phyloP scores from a whole-genome alignment of 2,329 filamentous ascomycete genomes.

The Alternaria ethzedia region DNA sequence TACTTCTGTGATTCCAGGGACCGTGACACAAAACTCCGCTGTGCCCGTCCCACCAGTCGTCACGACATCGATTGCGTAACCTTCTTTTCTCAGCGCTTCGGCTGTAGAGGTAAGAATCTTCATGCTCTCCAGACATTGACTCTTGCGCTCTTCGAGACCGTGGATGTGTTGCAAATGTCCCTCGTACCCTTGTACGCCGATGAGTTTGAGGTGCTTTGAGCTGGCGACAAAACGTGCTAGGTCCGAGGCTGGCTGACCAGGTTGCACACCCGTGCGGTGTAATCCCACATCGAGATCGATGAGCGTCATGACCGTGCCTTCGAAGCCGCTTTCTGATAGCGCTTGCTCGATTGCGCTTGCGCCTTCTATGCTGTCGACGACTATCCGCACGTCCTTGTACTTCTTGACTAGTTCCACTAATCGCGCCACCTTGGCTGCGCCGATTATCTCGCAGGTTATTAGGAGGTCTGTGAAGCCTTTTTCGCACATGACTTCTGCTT shows the following conservation, averaged over 20 bases:
- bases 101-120: constrained; percentile 53
- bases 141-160: constrained; percentile 50
- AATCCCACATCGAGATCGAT: constrained; percentile 60
- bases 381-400: constrained; percentile 51
- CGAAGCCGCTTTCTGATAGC: constrained; percentile 45
- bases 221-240: constrained; percentile 51
- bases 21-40: constrained; percentile 59
- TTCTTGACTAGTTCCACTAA: constrained; percentile 55
- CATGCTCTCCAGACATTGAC: constrained; percentile 56
- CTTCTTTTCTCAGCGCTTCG: constrained; percentile 49
- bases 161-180: constrained; percentile 62
- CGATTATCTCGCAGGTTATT: constrained; percentile 60
- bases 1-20: constrained; percentile 60
- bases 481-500: constrained; percentile 47
- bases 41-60: constrained; percentile 62
- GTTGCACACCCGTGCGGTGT: constrained; percentile 57
- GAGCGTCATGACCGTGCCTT: constrained; percentile 51
- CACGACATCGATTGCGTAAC: constrained; percentile 57
- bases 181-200: constrained; percentile 62
- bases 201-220: constrained; percentile 51
- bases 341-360: constrained; percentile 56
- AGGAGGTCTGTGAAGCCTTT: constrained; percentile 58
- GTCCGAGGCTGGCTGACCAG: constrained; percentile 49
- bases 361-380: constrained; percentile 57
- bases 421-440: constrained; percentile 54